Evolutionary conservation across 306 rosid genomes (phyloP), one percentile per base, ranked within the genome.

Genomic region (Lagenaria siceraria): DNA sequence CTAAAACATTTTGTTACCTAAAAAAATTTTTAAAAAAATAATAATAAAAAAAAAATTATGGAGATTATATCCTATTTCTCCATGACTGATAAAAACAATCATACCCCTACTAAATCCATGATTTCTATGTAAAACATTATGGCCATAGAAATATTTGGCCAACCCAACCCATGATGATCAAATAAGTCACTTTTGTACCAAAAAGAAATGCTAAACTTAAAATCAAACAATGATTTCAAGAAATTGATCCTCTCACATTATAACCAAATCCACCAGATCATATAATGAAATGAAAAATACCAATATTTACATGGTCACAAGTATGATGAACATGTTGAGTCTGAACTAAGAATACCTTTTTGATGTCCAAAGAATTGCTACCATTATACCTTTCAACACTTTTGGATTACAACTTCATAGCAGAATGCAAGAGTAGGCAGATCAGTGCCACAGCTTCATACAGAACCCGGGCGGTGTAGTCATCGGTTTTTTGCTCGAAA

Each of bases 361-460:
- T 48, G 35, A 42, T 53, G 33, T 86, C 88, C 82, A 84, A 84
- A 85, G 91, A 87, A 89, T 84, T 81, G 71, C 87, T 80, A 43
- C n/a, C 70, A 38, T 25, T 40, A 71, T 42, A 71, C 24, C 42
- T 71, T 27, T 43, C 35, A 69, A 46, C 54, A 43, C 21, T 24
- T 42, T 12, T 8, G 10, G 36, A 69, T 22, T 43, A 6, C 24
- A 69, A 46, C 56, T 42, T 69, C 56, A 69, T 69, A 43, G 15
- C 38, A 69, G 75, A 69, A n/a, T 38, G 33, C 52, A 10, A 69
- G 54, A 69, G n/a, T 22, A 6, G 65, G 22, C 15, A 17, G 17
- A 42, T 89, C 85, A 96, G 81, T 96, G 99, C 97, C 96, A 96
- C 78, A 96, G 96, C 88, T 90, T 92, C 99, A 96, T 87, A 87